Percentiles rank a stretch among this genome's conserved stretches.
Evolutionary conservation across 1,284 basidiomycete genomes (phyloP).

Genomic region (Tetrapyrgos nigripes): DNA sequence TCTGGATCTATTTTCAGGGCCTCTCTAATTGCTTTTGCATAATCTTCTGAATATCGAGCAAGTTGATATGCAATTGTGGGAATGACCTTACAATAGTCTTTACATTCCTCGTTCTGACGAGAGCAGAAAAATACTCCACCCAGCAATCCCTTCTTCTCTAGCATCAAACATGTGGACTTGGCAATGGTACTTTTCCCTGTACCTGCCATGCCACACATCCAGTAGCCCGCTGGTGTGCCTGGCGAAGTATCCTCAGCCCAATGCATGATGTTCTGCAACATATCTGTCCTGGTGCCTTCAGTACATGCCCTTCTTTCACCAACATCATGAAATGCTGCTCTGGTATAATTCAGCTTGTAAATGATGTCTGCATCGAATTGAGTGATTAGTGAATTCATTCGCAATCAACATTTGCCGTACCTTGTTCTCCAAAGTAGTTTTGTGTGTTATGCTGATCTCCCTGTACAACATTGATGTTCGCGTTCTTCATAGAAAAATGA

Average conservation of each 20-base stretch:
- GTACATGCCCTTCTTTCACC: background rate
- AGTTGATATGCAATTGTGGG: background rate
- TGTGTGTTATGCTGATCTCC: no score
- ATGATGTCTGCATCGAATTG: no score
- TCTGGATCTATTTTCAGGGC: background rate
- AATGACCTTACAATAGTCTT: background rate
- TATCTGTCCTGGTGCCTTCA: background rate
- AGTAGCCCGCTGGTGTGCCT: background rate
- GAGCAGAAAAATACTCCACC: background rate
- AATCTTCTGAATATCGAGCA: background rate
- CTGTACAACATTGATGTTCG: no score
- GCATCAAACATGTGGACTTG: background rate
- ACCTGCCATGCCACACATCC: conserved; percentile 4
- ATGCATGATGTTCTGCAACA: background rate
- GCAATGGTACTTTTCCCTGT: conserved; percentile 8
- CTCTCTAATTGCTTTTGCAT: background rate
- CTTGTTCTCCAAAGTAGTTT: no score
- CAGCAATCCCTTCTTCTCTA: background rate
- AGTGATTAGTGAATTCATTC: no score
- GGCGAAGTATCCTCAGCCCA: background rate
- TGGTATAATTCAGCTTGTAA: background rate
- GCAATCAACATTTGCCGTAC: no score
- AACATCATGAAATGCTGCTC: conserved; percentile 1
- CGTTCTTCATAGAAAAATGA: no score
- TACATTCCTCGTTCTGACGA: background rate